Evolutionary conservation across 352 stramenopile genomes (phyloP).

Genomic region (Globisporangium parvum): DNA sequence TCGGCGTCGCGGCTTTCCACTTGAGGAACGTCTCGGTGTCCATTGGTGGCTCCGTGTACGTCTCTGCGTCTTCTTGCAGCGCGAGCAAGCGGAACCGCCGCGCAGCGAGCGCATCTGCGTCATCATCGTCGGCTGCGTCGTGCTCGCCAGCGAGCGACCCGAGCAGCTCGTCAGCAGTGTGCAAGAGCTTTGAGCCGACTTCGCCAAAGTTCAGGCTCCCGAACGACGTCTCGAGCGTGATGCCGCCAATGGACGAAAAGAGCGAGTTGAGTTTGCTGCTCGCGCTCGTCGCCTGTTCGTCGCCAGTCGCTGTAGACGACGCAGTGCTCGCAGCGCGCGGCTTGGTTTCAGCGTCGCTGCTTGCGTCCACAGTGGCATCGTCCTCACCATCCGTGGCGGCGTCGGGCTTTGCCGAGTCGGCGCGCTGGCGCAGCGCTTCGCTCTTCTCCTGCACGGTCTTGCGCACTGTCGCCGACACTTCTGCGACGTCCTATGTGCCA

Average conservation of each 20-base stretch:
- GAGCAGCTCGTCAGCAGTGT: slow-evolving; percentile 59
- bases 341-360: slow-evolving; percentile 3
- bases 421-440: slow-evolving; percentile 29
- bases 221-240: slow-evolving; percentile 13
- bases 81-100: slow-evolving; percentile 52
- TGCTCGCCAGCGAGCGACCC: slow-evolving; percentile 36
- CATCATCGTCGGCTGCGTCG: slow-evolving; percentile 16
- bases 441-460: slow-evolving; percentile 50
- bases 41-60: slow-evolving; percentile 49
- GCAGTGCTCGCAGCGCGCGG: neutral
- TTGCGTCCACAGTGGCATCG: neutral
- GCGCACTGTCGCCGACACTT: slow-evolving; percentile 47
- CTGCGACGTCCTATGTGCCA: slow-evolving; percentile 34
- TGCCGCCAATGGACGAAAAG: slow-evolving; percentile 48
- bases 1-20: slow-evolving; percentile 31
- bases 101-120: slow-evolving; percentile 22
- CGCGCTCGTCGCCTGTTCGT: neutral
- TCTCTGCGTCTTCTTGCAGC: slow-evolving; percentile 58
- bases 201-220: slow-evolving; percentile 37
- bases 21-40: slow-evolving; percentile 61
- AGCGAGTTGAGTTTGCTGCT: slow-evolving; percentile 28
- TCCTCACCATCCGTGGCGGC: slow-evolving; percentile 9
- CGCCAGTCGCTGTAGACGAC: neutral
- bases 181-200: slow-evolving; percentile 63
- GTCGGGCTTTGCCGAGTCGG: slow-evolving; percentile 16